phyloP scores from a whole-genome alignment of 371 early-diverging fungal genomes.

The Circinella minor region DNA sequence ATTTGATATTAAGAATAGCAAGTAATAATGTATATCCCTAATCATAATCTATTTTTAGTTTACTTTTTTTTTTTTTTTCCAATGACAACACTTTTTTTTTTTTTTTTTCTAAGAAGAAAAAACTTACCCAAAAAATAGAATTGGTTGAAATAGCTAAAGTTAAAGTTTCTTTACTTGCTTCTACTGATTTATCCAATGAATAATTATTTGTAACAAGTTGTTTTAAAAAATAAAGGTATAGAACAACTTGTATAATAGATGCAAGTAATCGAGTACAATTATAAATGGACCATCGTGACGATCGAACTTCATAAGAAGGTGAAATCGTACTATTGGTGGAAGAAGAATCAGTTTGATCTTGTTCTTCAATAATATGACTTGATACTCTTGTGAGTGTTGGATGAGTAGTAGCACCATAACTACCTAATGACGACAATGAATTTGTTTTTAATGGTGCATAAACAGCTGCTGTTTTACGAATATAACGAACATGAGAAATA shows the following conservation, averaged over 20 bases:
- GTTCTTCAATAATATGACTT: not conserved
- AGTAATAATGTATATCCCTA: conserved; percentile 33
- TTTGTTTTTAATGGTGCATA: conserved; percentile 23
- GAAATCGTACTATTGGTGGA: conserved; percentile 18
- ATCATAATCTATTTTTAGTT: not conserved
- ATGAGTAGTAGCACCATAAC: conserved; percentile 26
- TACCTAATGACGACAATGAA: not conserved
- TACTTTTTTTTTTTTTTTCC: no score
- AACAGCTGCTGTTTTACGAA: conserved; percentile 6
- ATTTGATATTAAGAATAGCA: conserved; percentile 21
- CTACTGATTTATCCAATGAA: conserved; percentile 22
- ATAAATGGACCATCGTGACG: conserved; percentile 21
- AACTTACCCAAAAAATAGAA: conserved; percentile 31
- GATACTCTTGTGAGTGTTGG: not conserved
- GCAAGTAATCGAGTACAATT: conserved; percentile 15
- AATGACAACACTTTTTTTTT: no score
- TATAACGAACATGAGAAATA: conserved; percentile 11
- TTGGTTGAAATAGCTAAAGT: conserved; percentile 2
- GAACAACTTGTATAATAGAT: conserved; percentile 2
- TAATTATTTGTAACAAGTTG: conserved; percentile 12
- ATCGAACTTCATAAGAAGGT: conserved; percentile 20
- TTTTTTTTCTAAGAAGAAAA: no score
- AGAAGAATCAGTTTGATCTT: conserved; percentile 14
- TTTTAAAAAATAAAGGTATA: conserved; percentile 13
- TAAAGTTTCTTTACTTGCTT: conserved; percentile 17